Base-by-base conservation (phyloP, 805 yeast genomes). In the Zygoascus biomembranicola region DNA sequence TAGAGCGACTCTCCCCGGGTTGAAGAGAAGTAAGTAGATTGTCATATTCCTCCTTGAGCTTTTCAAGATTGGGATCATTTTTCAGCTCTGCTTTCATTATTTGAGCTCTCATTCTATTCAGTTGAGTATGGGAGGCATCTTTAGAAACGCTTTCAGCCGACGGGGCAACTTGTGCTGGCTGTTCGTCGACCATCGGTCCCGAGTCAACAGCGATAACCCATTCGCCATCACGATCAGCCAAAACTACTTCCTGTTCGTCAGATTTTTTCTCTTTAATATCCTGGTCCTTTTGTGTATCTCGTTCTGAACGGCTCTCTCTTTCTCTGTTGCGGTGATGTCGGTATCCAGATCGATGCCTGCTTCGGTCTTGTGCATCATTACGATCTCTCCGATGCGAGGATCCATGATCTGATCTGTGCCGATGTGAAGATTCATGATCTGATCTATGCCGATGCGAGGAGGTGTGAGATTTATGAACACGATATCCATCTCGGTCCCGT, bases 31-130 rank as follows among this genome's bases (percentile, higher is more conserved):
- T n/a, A 14, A 55, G 57, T 55, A 53, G 52, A 9, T 46, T 49
- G 9, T 54, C 58, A 46, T 62, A 64, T 43, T 65, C 59, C 28
- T 57, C 41, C 26, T 71, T 67, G 19, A 71, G 57, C 32, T 57
- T 58, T 10, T 59, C 58, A 8, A 57, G 57, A 20, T 60, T 56
- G 3, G 65, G 49, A 5, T 63, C 59, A 18, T 63, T 61, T 23
- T 61, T 61, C 45, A 73, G 54, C 52, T 63, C 68, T 1, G 75
- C 73, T 50, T 64, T 68, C 59, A 72, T 55, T 41, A 65, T 56
- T 35, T 64, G 65, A 0, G 73, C 69, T 39, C 58, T 66, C 46
- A 70, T 57, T 43, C 66, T 66, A 35, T 72, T 69, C 19, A 73
- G 59, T 23, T 53, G 58, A 16, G 64, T 42, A 9, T 45, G 23